Base-by-base conservation (phyloP, 2,329 filamentous ascomycete genomes). In the Colletotrichum liriopes region DNA sequence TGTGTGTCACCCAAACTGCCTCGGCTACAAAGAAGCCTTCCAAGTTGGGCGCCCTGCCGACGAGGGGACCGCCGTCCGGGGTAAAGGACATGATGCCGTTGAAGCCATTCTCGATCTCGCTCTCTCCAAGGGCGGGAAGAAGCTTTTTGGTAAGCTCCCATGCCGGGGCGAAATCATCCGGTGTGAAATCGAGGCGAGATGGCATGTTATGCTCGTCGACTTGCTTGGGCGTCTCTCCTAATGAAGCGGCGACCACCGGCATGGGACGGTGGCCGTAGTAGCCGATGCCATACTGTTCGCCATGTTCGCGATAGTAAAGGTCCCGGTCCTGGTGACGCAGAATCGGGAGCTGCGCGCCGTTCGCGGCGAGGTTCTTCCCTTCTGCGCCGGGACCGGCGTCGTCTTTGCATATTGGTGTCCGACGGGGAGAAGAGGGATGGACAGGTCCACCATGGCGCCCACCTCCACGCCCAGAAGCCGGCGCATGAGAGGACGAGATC, bases 41-140 rank as follows among this genome's bases (percentile, higher is more conserved):
- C 0, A 92, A 79, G 18, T 84, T 85, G 8, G 90, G 89, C 0
- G 88, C 84, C 75, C 88, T 85, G 3, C 90, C 90, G 2, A 92
- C 82, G 0, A 92, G 82, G 0, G 90, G 87, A 0, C 88, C 89
- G 0, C 90, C 90, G 64, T 92, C 90, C 0, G 90, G 90, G 0
- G 90, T 92, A 76, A 92, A 92, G 0, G 90, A 92, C 79, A 92
- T 90, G 75, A 92, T 86, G 3, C 90, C 90, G 75, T 92, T 92
- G 83, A 92, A 92, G 0, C 89, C 90, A 51, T 90, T 86, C 0
- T 82, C 86, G 8, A 92, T 85, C 69, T 89, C 79, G 18, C 81
- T 85, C 5, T 88, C 81, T 3, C 81, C 78, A 5, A 92, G 80
- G 1, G 81, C 81, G 0, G 90, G 90, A 1, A 92, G 78, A 0